phyloP scores from a whole-genome alignment of 306 rosid species.

The Vigna reflexopilosa region DNA sequence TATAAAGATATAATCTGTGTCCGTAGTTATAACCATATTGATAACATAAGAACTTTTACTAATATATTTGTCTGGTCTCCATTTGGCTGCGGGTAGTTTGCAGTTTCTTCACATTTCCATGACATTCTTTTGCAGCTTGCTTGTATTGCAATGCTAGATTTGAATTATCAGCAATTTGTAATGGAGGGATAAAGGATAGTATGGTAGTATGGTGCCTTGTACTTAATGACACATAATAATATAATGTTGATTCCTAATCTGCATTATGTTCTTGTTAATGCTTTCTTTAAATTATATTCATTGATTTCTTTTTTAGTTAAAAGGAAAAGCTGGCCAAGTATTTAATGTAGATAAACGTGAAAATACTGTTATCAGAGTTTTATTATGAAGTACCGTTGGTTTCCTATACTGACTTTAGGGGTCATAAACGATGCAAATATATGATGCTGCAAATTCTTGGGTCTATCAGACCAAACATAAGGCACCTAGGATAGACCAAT shows the following conservation, averaged over 20 bases:
- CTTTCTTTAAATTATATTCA: neutral
- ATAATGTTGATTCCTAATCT: neutral
- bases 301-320: neutral
- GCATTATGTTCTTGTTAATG: neutral
- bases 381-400: neutral
- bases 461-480: neutral
- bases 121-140: neutral
- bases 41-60: neutral
- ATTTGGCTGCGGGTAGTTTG: neutral
- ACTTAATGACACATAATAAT: neutral
- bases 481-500: neutral
- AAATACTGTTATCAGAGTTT: neutral
- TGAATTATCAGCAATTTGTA: conserved; percentile 7
- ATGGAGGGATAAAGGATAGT: conserved; percentile 2
- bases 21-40: no score
- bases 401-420: neutral
- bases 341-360: neutral
- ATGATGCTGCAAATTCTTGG: neutral
- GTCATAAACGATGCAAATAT: neutral
- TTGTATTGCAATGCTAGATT: neutral
- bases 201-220: neutral
- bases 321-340: neutral
- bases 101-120: neutral
- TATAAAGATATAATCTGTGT: no score
- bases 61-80: neutral